phyloP scores from a whole-genome alignment of 1,284 basidiomycete species.

The Papiliotrema laurentii region DNA sequence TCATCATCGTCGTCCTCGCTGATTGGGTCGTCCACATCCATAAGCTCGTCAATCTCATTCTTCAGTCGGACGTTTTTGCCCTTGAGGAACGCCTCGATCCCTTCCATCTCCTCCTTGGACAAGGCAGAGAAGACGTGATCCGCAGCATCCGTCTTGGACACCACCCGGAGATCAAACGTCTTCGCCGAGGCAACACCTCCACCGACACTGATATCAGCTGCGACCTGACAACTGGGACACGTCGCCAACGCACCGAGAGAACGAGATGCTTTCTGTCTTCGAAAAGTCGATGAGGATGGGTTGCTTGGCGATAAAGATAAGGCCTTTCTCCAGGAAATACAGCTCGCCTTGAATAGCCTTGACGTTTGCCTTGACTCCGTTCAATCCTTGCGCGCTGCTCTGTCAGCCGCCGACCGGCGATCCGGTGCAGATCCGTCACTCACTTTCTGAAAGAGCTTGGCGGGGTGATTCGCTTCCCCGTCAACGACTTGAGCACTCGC shows the following conservation, averaged over 20 bases:
- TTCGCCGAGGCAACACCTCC: conserved; percentile 80
- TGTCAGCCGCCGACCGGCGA: conserved; percentile 1
- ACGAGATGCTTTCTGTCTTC: conserved; percentile 86
- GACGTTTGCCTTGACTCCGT: conserved; percentile 85
- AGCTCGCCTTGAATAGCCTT: conserved; percentile 97
- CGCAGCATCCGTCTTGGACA: conserved; percentile 67
- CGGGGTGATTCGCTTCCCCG: conserved; percentile 83
- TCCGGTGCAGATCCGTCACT: conserved; percentile 5
- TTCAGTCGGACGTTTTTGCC: conserved; percentile 90
- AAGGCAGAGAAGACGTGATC: conserved; percentile 89
- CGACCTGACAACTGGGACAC: background rate
- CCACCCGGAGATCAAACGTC: conserved; percentile 92
- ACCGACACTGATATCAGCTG: conserved; percentile 59
- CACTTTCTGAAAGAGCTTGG: conserved; percentile 80
- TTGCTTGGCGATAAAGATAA: conserved; percentile 97
- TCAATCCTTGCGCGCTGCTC: conserved; percentile 50
- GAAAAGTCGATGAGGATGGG: conserved; percentile 86
- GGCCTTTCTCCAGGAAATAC: conserved; percentile 95
- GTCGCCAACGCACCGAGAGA: conserved; percentile 62
- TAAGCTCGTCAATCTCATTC: conserved; percentile 92
- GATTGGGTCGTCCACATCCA: conserved; percentile 61
- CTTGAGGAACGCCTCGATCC: conserved; percentile 76
- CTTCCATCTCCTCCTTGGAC: conserved; percentile 91
- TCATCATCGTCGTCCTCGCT: conserved; percentile 69
- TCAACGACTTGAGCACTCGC: conserved; percentile 84